A percentile compares a stretch with the other conserved stretches of the same genome.
Evolutionary conservation across 192 early-diverging fungal species (phyloP).

Genomic region (Allomyces arbusculus): DNA sequence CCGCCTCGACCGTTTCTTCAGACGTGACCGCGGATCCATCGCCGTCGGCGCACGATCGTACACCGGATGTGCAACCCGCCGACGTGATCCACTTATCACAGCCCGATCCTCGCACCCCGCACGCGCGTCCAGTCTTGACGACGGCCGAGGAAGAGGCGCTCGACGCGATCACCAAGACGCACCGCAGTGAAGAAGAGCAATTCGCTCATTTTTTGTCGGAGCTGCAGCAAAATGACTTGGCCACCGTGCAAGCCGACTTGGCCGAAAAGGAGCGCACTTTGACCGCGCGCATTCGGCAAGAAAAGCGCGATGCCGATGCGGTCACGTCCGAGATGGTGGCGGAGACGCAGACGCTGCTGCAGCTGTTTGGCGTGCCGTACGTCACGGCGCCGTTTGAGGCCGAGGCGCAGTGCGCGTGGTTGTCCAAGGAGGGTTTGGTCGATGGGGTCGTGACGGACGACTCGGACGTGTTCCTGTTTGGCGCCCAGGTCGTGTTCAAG

Average conservation of each 20-base stretch:
- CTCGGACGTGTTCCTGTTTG: slow-evolving; percentile 92
- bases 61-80: too few relatives aligned
- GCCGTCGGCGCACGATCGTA: too few relatives aligned
- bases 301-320: slow-evolving; percentile 12
- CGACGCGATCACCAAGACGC: too few relatives aligned
- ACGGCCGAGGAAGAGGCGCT: too few relatives aligned
- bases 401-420: slow-evolving; percentile 82
- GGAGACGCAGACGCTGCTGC: slow-evolving; percentile 45
- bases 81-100: too few relatives aligned
- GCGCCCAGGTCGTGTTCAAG: slow-evolving; percentile 54
- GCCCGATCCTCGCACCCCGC: too few relatives aligned
- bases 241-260: slow-evolving; percentile 11
- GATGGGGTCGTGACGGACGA: slow-evolving; percentile 96
- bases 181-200: not conserved
- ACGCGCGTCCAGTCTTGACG: too few relatives aligned
- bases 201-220: not conserved
- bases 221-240: not conserved
- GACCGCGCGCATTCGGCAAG: slow-evolving; percentile 13
- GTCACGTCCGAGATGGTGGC: slow-evolving; percentile 19
- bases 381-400: slow-evolving; percentile 89
- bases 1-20: too few relatives aligned
- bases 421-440: slow-evolving; percentile 31
- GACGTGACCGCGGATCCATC: too few relatives aligned
- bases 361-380: slow-evolving; percentile 86
- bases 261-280: slow-evolving; percentile 11